Percentiles rank a stretch among this genome's conserved stretches.
phyloP scores from a whole-genome alignment of 306 rosid genomes.

The Boehmeria nivea region DNA sequence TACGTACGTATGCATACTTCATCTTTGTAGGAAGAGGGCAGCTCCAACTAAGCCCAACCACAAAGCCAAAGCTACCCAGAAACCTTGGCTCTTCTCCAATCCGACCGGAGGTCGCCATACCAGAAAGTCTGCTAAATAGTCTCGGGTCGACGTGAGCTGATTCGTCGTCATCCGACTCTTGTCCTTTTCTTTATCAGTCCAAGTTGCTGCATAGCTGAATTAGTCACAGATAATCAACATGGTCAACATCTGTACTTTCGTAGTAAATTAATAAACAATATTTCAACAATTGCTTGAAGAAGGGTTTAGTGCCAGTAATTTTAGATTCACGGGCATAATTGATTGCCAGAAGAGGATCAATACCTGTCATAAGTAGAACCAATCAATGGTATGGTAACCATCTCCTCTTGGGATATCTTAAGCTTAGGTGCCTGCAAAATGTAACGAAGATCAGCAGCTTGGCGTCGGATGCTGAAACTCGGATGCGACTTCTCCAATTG shows the following conservation, averaged over 20 bases:
- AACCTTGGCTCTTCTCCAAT: slow-evolving; percentile 52
- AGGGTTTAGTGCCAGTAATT: too few species aligned
- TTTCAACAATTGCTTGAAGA: too few species aligned
- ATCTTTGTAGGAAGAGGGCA: slow-evolving; percentile 66
- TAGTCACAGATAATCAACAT: slow-evolving; percentile 6
- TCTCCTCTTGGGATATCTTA: slow-evolving; percentile 95
- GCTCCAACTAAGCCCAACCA: slow-evolving; percentile 96
- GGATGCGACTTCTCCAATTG: slow-evolving; percentile 77
- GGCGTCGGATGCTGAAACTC: slow-evolving; percentile 69
- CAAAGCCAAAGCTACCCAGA: slow-evolving; percentile 77
- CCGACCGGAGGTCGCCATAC: slow-evolving; percentile 87
- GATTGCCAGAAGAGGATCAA: neutral
- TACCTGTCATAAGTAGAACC: slow-evolving; percentile 72
- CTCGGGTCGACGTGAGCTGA: slow-evolving; percentile 69
- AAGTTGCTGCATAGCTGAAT: slow-evolving; percentile 79
- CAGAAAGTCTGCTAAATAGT: slow-evolving; percentile 73
- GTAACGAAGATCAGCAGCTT: slow-evolving; percentile 94
- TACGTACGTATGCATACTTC: slow-evolving; percentile 17
- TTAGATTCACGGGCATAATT: too few species aligned
- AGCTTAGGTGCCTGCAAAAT: slow-evolving; percentile 93
- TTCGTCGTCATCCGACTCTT: slow-evolving; percentile 46
- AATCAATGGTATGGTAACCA: slow-evolving; percentile 77
- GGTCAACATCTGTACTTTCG: neutral
- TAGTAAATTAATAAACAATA: too few species aligned
- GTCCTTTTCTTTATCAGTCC: slow-evolving; percentile 87